phyloP scores from a whole-genome alignment of 306 rosid species.

The Biancaea sappan region DNA sequence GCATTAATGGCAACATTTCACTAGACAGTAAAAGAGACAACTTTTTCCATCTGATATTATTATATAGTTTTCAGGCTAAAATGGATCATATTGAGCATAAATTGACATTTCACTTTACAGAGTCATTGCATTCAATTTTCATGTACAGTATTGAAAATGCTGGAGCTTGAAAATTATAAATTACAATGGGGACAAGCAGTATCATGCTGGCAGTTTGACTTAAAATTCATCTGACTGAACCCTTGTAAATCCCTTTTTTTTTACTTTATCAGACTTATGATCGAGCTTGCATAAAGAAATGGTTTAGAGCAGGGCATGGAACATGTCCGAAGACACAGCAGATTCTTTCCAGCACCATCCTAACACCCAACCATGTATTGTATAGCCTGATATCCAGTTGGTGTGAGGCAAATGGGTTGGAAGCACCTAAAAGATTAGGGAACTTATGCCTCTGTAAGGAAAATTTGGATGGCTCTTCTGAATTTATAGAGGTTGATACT shows the following conservation, averaged over 20 bases:
- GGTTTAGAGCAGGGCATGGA: conserved; percentile 83
- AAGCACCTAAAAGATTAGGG: conserved; percentile 65
- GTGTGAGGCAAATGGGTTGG: conserved; percentile 82
- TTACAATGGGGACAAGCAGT: neutral
- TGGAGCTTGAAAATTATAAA: neutral
- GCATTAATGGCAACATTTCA: too few relatives aligned
- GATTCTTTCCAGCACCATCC: conserved; percentile 58
- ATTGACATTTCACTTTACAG: too few relatives aligned
- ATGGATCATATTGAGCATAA: neutral
- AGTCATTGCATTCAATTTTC: neutral
- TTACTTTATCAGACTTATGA: conserved; percentile 73
- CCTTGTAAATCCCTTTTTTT: conserved; percentile 17
- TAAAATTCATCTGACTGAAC: conserved; percentile 7
- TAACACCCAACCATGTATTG: conserved; percentile 80
- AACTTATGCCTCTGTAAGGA: conserved; percentile 51
- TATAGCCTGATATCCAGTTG: conserved; percentile 78
- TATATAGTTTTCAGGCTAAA: neutral
- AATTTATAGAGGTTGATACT: conserved; percentile 53
- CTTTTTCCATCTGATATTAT: neutral
- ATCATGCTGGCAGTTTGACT: neutral
- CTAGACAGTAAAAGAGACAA: too few relatives aligned
- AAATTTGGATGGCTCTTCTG: conserved; percentile 55
- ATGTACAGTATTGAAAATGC: neutral
- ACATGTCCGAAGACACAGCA: conserved; percentile 90
- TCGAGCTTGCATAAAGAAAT: conserved; percentile 80